A percentile compares a stretch with the other conserved stretches of the same genome.
These are phyloP conservation scores for Spirogloea muscicola DNA, from an alignment of 139 green algal species.

Conservation along the genomic window DNA sequence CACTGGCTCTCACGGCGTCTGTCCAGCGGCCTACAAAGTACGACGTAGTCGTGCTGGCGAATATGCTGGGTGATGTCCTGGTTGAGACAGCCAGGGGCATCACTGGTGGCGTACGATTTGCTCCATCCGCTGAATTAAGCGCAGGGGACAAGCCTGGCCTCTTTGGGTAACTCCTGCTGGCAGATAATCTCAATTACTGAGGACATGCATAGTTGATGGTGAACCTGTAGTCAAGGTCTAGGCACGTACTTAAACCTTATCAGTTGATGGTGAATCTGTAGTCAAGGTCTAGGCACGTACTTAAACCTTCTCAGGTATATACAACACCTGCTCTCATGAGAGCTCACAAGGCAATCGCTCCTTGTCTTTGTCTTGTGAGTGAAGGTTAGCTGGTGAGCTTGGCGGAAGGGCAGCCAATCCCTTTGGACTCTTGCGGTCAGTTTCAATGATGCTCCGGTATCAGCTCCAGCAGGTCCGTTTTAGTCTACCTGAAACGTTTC, in stretches of 20 bases:
- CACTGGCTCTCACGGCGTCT: too few relatives aligned
- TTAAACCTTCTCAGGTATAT: too few relatives aligned
- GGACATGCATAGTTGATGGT: not conserved
- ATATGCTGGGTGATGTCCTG: conserved; percentile 12
- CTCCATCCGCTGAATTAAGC: conserved; percentile 1
- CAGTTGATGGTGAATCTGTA: not conserved
- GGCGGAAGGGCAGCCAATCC: too few relatives aligned
- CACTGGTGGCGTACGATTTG: not conserved
- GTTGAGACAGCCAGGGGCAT: conserved; percentile 3
- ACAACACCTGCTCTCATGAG: too few relatives aligned
- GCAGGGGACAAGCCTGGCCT: not conserved
- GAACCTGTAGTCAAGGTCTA: not conserved
- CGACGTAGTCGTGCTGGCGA: not conserved
- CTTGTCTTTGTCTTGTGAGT: too few relatives aligned
- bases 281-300: not conserved
- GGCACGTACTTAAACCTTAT: not conserved
- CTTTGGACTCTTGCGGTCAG: too few relatives aligned
- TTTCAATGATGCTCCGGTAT: too few relatives aligned
- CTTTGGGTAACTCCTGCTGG: not conserved
- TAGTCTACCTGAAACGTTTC: too few relatives aligned
- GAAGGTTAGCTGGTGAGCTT: too few relatives aligned
- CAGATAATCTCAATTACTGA: not conserved
- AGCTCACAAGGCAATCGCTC: too few relatives aligned
- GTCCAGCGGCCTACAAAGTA: not conserved
- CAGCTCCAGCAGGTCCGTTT: too few relatives aligned